Conservation (phyloP, 2,329 filamentous ascomycete species). For the Scedosporium aurantiacum region DNA sequence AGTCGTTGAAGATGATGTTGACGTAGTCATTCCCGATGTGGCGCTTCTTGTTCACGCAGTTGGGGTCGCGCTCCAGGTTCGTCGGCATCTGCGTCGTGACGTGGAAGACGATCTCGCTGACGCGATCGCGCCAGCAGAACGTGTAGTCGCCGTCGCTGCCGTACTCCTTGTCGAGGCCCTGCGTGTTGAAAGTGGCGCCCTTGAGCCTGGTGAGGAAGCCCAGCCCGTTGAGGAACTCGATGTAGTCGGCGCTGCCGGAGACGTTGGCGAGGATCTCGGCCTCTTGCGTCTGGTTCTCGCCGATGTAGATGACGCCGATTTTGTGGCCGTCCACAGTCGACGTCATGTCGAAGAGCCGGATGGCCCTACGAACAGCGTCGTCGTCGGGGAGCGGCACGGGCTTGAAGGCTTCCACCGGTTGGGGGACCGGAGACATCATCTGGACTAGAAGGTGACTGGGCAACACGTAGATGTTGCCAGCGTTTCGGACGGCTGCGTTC, state of each 20-base stretch:
- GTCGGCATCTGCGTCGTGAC: conserved; percentile 97
- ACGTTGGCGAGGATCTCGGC: conserved; percentile 78
- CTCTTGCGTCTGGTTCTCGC: conserved; percentile 73
- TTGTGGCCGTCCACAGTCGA: conserved; percentile 92
- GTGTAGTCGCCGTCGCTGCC: conserved; percentile 78
- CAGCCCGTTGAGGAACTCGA: conserved; percentile 70
- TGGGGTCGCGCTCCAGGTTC: conserved; percentile 61
- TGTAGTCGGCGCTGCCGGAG: conserved; percentile 77
- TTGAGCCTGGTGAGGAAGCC: conserved; percentile 74
- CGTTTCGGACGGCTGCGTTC: conserved; percentile 33
- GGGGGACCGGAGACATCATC: conserved; percentile 52
- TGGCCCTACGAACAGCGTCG: conserved; percentile 60
- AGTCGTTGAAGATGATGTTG: conserved; percentile 97
- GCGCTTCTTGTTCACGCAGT: conserved; percentile 75
- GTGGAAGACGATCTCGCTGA: conserved; percentile 92
- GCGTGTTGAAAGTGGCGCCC: conserved; percentile 80
- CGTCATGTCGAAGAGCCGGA: conserved; percentile 73
- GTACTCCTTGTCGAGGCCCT: conserved; percentile 70
- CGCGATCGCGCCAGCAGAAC: conserved; percentile 88
- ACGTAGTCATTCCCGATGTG: conserved; percentile 98
- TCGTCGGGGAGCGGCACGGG: conserved; percentile 66
- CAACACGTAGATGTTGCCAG: conserved; percentile 42
- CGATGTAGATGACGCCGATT: conserved; percentile 88
- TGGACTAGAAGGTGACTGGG: conserved; percentile 65
- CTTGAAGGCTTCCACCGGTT: conserved; percentile 46